phyloP scores from a whole-genome alignment of 176 grass and related monocot genomes.

The Melocanna baccifera region DNA sequence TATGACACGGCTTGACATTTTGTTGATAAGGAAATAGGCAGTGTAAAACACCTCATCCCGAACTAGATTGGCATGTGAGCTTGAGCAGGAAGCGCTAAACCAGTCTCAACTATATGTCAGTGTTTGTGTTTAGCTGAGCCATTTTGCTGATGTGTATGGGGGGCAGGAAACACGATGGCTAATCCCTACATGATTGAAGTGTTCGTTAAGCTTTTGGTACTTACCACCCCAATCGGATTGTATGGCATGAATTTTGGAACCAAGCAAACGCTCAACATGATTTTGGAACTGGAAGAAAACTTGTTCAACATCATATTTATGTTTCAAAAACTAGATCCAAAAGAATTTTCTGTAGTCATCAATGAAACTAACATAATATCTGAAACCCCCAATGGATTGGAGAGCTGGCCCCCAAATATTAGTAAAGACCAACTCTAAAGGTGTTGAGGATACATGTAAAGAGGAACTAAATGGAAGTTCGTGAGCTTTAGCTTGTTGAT shows the following conservation, averaged over 20 bases:
- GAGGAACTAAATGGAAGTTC: background rate
- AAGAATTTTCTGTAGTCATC: background rate
- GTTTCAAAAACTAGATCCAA: background rate
- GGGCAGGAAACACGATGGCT: too few relatives aligned
- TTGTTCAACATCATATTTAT: background rate
- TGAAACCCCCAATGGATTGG: background rate
- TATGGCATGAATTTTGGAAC: background rate
- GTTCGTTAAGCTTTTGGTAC: background rate
- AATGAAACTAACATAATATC: background rate
- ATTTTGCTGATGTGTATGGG: too few relatives aligned
- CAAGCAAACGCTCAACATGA: background rate
- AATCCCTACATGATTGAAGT: background rate
- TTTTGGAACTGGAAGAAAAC: background rate
- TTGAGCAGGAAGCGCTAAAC: too few relatives aligned
- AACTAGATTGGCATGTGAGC: too few relatives aligned
- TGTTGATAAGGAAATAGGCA: too few relatives aligned
- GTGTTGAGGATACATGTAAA: background rate
- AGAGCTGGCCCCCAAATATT: background rate
- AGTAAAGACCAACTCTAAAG: background rate
- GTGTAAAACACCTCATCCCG: too few relatives aligned
- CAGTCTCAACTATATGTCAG: too few relatives aligned
- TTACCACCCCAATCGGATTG: background rate
- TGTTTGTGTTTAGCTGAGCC: too few relatives aligned
- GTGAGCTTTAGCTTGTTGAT: background rate
- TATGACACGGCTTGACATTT: too few relatives aligned